Conservation (phyloP, 1,284 basidiomycete species). For the Apiotrichum porosum region DNA sequence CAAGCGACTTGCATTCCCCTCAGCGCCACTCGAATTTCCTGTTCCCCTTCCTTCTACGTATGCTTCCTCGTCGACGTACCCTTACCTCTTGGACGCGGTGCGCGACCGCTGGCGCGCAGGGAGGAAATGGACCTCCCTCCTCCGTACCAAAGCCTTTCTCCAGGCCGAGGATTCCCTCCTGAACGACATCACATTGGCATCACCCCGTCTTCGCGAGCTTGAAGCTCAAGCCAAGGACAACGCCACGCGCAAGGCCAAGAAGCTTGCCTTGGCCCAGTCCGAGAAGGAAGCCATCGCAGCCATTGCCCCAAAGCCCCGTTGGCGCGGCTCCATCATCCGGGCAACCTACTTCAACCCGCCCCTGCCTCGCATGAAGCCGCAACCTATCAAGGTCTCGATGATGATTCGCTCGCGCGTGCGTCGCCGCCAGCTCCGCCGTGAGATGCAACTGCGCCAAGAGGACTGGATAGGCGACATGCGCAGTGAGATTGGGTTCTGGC, state of each 20-base stretch:
- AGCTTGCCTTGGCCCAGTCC: too few species aligned
- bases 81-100: constrained; percentile 7
- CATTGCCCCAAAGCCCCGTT: too few species aligned
- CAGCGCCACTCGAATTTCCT: too few species aligned
- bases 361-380: constrained; percentile 69
- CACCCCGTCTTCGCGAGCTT: background rate
- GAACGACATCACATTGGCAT: background rate
- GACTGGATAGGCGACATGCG: constrained; percentile 53
- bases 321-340: constrained; percentile 57
- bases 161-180: constrained; percentile 25
- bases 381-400: constrained; percentile 61
- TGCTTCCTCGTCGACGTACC: background rate
- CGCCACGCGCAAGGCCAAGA: background rate
- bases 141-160: constrained; percentile 18
- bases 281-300: background rate
- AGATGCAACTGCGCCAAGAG: constrained; percentile 37
- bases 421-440: constrained; percentile 52
- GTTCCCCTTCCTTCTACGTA: too few species aligned
- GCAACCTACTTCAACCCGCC: constrained; percentile 61
- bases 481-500: constrained; percentile 59
- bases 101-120: constrained; percentile 23
- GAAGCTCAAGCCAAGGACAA: background rate
- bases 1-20: background rate
- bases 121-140: constrained; percentile 14
- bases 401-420: constrained; percentile 63